Percentiles rank a stretch among this genome's conserved stretches.
phyloP scores from a whole-genome alignment of 164 flowering plant species.

The Dillenia turbinata region DNA sequence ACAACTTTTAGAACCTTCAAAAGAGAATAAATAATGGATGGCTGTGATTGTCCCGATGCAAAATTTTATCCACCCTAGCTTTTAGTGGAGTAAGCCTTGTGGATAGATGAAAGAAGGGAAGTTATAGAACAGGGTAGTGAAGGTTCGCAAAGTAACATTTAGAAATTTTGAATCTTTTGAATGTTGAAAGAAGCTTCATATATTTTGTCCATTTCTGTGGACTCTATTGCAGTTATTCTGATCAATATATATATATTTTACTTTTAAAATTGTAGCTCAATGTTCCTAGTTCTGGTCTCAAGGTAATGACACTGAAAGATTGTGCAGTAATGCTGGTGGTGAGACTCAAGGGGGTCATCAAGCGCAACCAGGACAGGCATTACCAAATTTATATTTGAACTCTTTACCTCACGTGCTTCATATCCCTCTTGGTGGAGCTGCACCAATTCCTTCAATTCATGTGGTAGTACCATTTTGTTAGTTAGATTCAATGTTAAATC shows the following conservation, averaged over 20 bases:
- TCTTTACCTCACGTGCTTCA: constrained; percentile 47
- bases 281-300: constrained; percentile 37
- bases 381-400: constrained; percentile 33
- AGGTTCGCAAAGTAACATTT: constrained; percentile 8
- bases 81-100: too few relatives aligned
- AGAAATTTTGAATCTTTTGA: too few relatives aligned
- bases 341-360: constrained; percentile 49
- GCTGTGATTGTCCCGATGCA: too few relatives aligned
- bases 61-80: too few relatives aligned
- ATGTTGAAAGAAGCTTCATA: too few relatives aligned
- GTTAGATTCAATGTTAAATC: not conserved
- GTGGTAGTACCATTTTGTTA: constrained; percentile 31
- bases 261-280: constrained; percentile 29
- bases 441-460: constrained; percentile 58
- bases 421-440: constrained; percentile 51
- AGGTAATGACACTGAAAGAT: constrained; percentile 47
- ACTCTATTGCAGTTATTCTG: not conserved
- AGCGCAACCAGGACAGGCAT: constrained; percentile 34
- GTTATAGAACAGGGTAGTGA: constrained; percentile 8
- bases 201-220: too few relatives aligned
- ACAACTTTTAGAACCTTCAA: too few relatives aligned
- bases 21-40: too few relatives aligned
- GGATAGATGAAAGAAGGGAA: constrained; percentile 8
- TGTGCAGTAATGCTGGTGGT: constrained; percentile 25
- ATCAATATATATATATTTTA: not conserved